Conservation (phyloP, 306 rosid genomes). For the Pyrus bretschneideri region DNA sequence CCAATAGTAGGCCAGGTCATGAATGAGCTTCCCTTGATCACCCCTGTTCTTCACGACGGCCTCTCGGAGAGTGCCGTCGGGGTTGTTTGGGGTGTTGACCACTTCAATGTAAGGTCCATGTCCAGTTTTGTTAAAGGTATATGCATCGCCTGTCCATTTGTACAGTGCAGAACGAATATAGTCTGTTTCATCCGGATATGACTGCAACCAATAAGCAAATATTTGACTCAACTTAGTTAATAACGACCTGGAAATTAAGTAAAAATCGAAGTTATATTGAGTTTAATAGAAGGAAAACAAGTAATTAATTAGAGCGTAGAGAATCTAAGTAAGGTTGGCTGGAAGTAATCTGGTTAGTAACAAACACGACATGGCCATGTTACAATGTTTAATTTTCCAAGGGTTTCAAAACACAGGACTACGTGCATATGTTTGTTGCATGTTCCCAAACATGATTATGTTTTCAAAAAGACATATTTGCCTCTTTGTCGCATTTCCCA, state of each 20-base stretch:
- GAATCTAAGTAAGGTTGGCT: not conserved
- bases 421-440: slow-evolving; percentile 28
- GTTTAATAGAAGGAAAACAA: not conserved
- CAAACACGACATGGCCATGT: slow-evolving; percentile 35
- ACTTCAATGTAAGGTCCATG: slow-evolving; percentile 65
- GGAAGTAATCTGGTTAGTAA: not conserved
- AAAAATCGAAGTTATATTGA: not conserved
- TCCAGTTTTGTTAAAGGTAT: slow-evolving; percentile 20
- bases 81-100: slow-evolving; percentile 72
- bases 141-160: slow-evolving; percentile 79
- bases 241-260: no score
- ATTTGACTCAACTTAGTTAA: not conserved
- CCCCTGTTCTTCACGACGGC: slow-evolving; percentile 23
- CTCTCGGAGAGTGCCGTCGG: slow-evolving; percentile 47
- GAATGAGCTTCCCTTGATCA: slow-evolving; percentile 35
- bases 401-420: not conserved
- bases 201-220: slow-evolving; percentile 25
- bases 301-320: not conserved
- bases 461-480: slow-evolving; percentile 30
- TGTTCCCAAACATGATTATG: slow-evolving; percentile 19
- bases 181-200: slow-evolving; percentile 42
- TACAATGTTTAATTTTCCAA: slow-evolving; percentile 18
- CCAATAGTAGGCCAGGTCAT: slow-evolving; percentile 87
- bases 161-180: slow-evolving; percentile 37
- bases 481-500: slow-evolving; percentile 22